Conservation (phyloP, 257 asterid genomes). For the Solanum tarapatanum region DNA sequence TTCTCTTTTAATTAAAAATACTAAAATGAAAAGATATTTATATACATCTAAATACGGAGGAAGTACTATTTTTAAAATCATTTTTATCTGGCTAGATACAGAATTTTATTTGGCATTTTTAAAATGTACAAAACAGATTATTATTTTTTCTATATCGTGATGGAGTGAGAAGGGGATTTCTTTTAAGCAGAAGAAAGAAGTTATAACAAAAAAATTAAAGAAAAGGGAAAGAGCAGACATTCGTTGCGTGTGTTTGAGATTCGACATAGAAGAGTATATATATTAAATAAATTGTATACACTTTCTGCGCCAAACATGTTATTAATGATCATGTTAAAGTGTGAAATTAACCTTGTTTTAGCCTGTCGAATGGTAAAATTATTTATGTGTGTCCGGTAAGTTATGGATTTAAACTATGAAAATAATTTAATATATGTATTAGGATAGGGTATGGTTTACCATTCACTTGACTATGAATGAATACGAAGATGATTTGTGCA, state of each 20-base stretch:
- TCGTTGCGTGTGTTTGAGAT: neutral
- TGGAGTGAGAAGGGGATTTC: neutral
- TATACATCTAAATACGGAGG: neutral
- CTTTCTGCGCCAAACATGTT: neutral
- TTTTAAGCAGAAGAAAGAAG: neutral
- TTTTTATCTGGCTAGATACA: neutral
- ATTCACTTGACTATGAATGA: no score
- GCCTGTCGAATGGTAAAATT: no score
- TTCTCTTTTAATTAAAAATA: neutral
- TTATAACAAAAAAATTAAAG: neutral
- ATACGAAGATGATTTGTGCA: no score
- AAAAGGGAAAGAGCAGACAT: neutral
- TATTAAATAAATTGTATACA: neutral
- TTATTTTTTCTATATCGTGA: neutral
- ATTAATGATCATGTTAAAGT: neutral
- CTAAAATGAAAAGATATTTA: neutral
- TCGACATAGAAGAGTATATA: neutral
- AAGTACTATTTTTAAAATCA: neutral
- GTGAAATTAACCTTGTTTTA: neutral
- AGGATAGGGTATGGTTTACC: fast-evolving
- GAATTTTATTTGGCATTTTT: neutral
- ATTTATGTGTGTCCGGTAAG: no score
- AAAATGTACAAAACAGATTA: neutral
- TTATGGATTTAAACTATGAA: no score
- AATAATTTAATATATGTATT: no score